Conservation (phyloP, 148 eudicot species). For the Amaranthus cruentus region DNA sequence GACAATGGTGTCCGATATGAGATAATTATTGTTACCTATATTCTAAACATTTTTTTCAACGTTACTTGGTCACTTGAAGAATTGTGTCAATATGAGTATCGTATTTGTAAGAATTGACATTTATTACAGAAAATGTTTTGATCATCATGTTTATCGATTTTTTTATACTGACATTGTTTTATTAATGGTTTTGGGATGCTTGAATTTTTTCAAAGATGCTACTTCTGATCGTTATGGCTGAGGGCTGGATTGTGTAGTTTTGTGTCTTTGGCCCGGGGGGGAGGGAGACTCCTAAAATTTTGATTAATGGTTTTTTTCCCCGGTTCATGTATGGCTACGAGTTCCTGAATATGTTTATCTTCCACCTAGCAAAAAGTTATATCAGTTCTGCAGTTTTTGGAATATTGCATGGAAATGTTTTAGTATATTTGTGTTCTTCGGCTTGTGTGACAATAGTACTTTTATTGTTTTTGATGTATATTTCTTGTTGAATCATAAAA, state of each 20-base stretch:
- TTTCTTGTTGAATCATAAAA: background rate
- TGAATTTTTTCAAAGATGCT: background rate
- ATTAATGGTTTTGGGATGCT: background rate
- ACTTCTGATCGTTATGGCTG: background rate
- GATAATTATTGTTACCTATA: background rate
- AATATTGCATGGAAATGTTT: background rate
- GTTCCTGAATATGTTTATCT: background rate
- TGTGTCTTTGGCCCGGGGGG: background rate
- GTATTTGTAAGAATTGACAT: too few relatives aligned
- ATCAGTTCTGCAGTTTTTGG: background rate
- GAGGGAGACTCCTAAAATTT: background rate
- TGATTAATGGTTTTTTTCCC: background rate
- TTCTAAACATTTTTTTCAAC: background rate
- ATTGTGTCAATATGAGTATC: too few relatives aligned
- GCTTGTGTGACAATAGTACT: too few relatives aligned
- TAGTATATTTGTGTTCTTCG: too few relatives aligned
- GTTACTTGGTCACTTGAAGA: too few relatives aligned
- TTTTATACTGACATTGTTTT: background rate
- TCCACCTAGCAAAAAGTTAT: background rate
- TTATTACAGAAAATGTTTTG: too few relatives aligned
- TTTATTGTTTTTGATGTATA: background rate
- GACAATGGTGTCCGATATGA: background rate
- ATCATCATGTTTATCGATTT: too few relatives aligned
- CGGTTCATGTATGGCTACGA: background rate
- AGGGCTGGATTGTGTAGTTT: background rate